Evolutionary conservation across 2,329 filamentous ascomycete genomes (phyloP).

Genomic region (Intubia oerlemansii): DNA sequence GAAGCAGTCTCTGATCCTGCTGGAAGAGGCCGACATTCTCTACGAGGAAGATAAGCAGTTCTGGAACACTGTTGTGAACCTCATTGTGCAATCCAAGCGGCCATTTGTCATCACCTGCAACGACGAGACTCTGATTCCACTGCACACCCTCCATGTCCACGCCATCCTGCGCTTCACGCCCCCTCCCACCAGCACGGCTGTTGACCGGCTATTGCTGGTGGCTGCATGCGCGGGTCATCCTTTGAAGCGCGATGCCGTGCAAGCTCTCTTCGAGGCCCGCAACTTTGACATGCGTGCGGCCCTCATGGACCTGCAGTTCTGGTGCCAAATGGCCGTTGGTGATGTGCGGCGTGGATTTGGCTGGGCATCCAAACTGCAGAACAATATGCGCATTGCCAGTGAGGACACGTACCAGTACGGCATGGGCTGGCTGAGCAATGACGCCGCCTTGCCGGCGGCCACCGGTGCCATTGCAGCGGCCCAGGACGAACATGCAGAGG

Average conservation of each 20-base stretch:
- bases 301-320: conserved; percentile 74
- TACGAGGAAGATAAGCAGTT: conserved; percentile 95
- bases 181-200: conserved; percentile 42
- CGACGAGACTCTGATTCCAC: conserved; percentile 62
- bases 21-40: conserved; percentile 84
- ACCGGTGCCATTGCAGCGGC: conserved; percentile 14
- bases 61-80: conserved; percentile 59
- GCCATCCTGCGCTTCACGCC: conserved; percentile 60
- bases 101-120: conserved; percentile 94
- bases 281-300: conserved; percentile 56
- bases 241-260: conserved; percentile 43
- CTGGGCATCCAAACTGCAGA: conserved; percentile 59
- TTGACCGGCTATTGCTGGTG: conserved; percentile 62
- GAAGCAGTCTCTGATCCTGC: conserved; percentile 81
- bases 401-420: conserved; percentile 53
- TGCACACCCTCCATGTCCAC: conserved; percentile 55
- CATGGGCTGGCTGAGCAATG: conserved; percentile 58
- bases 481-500: conserved; percentile 19
- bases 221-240: conserved; percentile 81
- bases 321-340: conserved; percentile 91
- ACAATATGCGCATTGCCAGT: conserved; percentile 59
- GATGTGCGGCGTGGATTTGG: conserved; percentile 73
- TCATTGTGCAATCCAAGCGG: conserved; percentile 69
- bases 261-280: conserved; percentile 48
- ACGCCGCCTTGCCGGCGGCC: conserved; percentile 21